Conservation (phyloP, 1,284 basidiomycete genomes). For the Rhodotorula sp. region DNA sequence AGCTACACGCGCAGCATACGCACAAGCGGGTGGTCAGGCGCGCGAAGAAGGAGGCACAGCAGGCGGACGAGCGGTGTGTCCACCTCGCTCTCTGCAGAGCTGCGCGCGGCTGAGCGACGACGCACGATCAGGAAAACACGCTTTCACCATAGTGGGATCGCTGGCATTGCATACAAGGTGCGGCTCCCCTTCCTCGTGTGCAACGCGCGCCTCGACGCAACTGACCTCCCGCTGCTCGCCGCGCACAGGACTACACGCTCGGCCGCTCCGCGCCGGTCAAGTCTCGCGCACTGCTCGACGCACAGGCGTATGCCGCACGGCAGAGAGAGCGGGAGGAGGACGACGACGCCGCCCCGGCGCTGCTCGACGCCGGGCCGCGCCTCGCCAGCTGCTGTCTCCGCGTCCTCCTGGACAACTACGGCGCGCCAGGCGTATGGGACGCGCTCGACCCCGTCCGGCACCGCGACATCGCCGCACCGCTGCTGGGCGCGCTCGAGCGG, state of each 20-base stretch:
- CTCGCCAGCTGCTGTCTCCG: constrained; percentile 16
- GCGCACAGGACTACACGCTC: constrained; percentile 23
- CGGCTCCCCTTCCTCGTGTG: background rate
- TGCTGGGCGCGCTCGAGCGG: constrained; percentile 4
- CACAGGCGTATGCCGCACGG: constrained; percentile 3
- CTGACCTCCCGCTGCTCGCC: background rate
- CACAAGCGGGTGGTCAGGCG: background rate
- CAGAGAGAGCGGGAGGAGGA: background rate
- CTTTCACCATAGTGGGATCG: constrained; percentile 7
- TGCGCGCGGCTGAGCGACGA: background rate
- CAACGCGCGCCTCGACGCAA: constrained; percentile 7
- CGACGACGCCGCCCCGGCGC: too few relatives aligned
- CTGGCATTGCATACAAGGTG: constrained; percentile 20
- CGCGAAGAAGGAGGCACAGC: background rate
- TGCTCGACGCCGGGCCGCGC: constrained; percentile 5
- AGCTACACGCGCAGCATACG: background rate
- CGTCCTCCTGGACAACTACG: constrained; percentile 19
- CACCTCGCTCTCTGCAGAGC: too few relatives aligned
- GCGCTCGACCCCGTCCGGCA: constrained; percentile 12
- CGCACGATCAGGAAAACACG: background rate
- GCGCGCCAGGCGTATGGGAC: constrained; percentile 8
- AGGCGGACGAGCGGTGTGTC: background rate
- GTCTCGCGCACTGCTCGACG: constrained; percentile 16
- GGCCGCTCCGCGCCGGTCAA: constrained; percentile 5
- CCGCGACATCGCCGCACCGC: background rate